A percentile compares a stretch with the other conserved stretches of the same genome.
Evolutionary conservation across 2,329 filamentous ascomycete genomes (phyloP).

Genomic region (Fusarium buharicum): DNA sequence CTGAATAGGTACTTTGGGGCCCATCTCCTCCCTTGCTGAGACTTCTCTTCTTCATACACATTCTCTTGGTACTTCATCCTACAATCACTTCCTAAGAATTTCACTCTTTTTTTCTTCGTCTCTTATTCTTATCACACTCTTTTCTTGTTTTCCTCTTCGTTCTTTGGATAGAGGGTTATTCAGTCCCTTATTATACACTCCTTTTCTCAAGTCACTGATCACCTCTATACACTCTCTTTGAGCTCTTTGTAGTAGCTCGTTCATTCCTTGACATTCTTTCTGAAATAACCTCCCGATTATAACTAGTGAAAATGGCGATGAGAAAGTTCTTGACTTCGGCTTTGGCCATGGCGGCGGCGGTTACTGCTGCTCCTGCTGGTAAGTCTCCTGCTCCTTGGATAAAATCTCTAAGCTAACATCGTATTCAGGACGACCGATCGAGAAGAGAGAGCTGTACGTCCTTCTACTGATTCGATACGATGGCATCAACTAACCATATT

Average conservation of each 20-base stretch:
- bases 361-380: conserved; percentile 42
- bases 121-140: conserved; percentile 25
- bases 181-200: conserved; percentile 18
- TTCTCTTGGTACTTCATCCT: conserved; percentile 6
- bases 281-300: background rate
- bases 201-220: conserved; percentile 18
- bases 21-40: conserved; percentile 8
- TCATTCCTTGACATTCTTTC: conserved; percentile 17
- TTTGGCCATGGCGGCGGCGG: conserved; percentile 38
- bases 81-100: conserved; percentile 25
- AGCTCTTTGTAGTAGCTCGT: conserved; percentile 23
- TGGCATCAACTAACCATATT: background rate
- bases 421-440: conserved; percentile 24
- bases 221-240: conserved; percentile 17
- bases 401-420: conserved; percentile 5
- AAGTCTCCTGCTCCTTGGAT: conserved; percentile 2
- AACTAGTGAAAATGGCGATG: conserved; percentile 30
- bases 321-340: conserved; percentile 40
- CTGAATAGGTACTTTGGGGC: background rate
- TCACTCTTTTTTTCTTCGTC: conserved; percentile 22
- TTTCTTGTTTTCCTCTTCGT: conserved; percentile 26
- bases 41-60: conserved; percentile 9
- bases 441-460: conserved; percentile 29
- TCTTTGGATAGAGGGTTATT: conserved; percentile 22
- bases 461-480: background rate